phyloP scores from a whole-genome alignment of 306 rosid genomes.

The Carpinus viminea region DNA sequence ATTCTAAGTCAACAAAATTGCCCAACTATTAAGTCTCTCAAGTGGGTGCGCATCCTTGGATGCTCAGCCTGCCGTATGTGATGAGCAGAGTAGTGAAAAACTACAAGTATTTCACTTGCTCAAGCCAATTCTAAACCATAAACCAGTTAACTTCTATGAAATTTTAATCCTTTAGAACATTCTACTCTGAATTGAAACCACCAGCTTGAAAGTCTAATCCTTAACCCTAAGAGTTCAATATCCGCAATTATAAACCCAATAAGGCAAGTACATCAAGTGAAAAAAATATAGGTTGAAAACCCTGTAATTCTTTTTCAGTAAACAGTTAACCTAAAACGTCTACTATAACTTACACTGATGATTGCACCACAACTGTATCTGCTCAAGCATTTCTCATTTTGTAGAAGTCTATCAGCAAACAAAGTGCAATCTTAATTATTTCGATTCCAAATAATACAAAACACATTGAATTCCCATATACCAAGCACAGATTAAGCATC shows the following conservation, averaged over 20 bases:
- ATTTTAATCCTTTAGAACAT: too few relatives aligned
- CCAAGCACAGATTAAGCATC: not conserved
- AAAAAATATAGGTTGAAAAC: not conserved
- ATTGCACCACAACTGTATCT: not conserved
- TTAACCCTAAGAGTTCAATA: not conserved
- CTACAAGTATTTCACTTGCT: not conserved
- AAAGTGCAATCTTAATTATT: not conserved
- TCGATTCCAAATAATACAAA: not conserved
- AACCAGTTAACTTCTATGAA: too few relatives aligned
- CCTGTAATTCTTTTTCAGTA: not conserved
- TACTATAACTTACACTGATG: not conserved
- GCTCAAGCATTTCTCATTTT: not conserved
- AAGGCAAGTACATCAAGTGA: not conserved
- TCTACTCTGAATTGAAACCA: not conserved
- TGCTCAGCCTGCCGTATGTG: not conserved
- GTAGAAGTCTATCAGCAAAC: not conserved
- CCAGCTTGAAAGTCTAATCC: not conserved
- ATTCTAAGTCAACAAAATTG: too few relatives aligned
- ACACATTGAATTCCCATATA: not conserved
- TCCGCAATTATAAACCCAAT: not conserved
- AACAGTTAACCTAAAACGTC: not conserved
- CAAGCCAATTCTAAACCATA: not conserved
- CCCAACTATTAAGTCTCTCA: not conserved
- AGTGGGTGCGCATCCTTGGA: not conserved
- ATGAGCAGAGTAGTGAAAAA: not conserved